These are phyloP conservation scores for Vitis labrusca DNA, from an alignment of 164 flowering plant species.

Conservation along the genomic window DNA sequence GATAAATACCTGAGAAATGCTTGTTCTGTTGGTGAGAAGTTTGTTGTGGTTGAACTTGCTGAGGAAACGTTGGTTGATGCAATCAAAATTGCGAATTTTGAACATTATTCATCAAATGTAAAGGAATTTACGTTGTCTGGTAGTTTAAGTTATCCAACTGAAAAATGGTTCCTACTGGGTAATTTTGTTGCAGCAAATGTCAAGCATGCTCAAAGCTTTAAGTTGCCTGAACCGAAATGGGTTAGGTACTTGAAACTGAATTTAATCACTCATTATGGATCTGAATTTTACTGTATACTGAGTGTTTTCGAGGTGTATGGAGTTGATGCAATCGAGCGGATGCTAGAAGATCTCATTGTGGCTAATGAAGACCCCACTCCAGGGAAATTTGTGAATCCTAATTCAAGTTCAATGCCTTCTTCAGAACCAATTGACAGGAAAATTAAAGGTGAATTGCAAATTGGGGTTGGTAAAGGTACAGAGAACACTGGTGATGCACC, in stretches of 20 bases:
- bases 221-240: conserved; percentile 80
- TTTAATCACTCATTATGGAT: conserved; percentile 75
- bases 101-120: conserved; percentile 82
- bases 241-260: conserved; percentile 68
- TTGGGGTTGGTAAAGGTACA: conserved; percentile 22
- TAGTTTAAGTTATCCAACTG: conserved; percentile 72
- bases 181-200: conserved; percentile 68
- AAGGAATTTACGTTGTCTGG: conserved; percentile 76
- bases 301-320: conserved; percentile 78
- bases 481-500: conserved; percentile 31
- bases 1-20: conserved; percentile 85
- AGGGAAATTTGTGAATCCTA: conserved; percentile 26
- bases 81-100: conserved; percentile 80
- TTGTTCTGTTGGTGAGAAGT: conserved; percentile 69
- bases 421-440: conserved; percentile 18
- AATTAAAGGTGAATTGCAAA: conserved; percentile 19
- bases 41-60: conserved; percentile 71
- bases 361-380: conserved; percentile 37
- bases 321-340: conserved; percentile 72
- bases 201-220: conserved; percentile 68
- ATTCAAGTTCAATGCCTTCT: conserved; percentile 30
- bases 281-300: conserved; percentile 80
- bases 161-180: conserved; percentile 57
- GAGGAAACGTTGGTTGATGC: conserved; percentile 81
- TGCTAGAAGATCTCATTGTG: conserved; percentile 82